Base-by-base conservation (phyloP, 1,284 basidiomycete species). In the Apiotrichum sp. region DNA sequence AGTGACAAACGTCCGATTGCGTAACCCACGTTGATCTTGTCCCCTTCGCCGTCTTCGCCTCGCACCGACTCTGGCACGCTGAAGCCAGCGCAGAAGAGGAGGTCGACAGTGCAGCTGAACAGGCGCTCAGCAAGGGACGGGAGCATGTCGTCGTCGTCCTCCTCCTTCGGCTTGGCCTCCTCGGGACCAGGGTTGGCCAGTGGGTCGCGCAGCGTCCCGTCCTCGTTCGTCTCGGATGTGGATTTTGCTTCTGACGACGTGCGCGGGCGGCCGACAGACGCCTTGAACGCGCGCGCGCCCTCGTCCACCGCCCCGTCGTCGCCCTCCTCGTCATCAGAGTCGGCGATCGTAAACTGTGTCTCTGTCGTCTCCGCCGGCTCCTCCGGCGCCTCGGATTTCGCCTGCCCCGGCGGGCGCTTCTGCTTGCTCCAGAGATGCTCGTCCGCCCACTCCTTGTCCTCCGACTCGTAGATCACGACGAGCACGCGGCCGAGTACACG, bases 51-150 rank as follows among this genome's bases (percentile, higher is more conserved):
- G 68, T 88, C 86, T 41, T 85, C 53, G 10, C 70, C 83, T 67
- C 87, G 84, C 40, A 89, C 80, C 68, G 82, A 85, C 36, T 82
- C 82, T 6, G 91, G 88, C 13, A 95, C 78, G 1, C 89, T 93
- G 70, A 95, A 93, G 10, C 89, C 90, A 65, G 89, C 93, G 68
- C 89, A 91, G 74, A 93, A 96, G 40, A 93, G 74, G 33, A 95
- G 78, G 70, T 95, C 91, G 58, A 91, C 82, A 6, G 89, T 78
- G 59, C 85, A 84, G 63, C 81, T 83, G 65, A 93, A 87, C 32
- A 95, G 77, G 59, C 83, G 81, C 68, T 93, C 89, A 1, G 85
- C 87, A 1, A 93, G 76, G 8, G 87, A 86, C 1, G 89, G 89
- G 31, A 84, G 68, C 34, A 56, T 40, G 34, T 83, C 67, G 67